Base-by-base conservation (phyloP, 225 moss, liverwort and hornwort species). In the Polytrichum commune region DNA sequence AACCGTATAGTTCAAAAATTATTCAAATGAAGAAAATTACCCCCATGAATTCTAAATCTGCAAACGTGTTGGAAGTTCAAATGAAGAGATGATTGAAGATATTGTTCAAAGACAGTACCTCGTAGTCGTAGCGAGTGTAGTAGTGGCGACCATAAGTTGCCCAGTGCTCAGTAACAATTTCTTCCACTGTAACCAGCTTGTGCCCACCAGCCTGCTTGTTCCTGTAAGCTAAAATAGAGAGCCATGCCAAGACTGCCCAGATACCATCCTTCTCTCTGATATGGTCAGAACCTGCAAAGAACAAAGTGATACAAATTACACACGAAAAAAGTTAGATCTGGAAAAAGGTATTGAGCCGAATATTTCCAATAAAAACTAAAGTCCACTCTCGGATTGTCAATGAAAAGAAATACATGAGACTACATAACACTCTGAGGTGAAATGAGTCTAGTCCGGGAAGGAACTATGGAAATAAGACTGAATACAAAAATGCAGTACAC, bases 181-280 rank as follows among this genome's bases (percentile, higher is more conserved):
- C 90, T 80, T 91, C 92, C 64, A 94, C 94, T 29, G 94, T 94
- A 7, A 92, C 89, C 30, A 91, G 81, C 78, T 94, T 92, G 69
- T 75, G 87, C 74, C 82, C 73, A 58, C 84, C 80, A 53, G 86
- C 82, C 67, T 87, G 78, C 68, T 84, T 90, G 79, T 90, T 90
- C 60, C 83, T 82, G 68, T 69, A 77, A 6, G 94, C 97, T 72
- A 98, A 75, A 77, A 98, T 98, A 57, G 97, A 98, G 16, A 98
- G 87, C 97, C 97, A 98, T 27, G 97, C 94, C 60, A 98, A 77
- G 60, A 98, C 94, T 33, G 97, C 97, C 97, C 97, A 98, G 54
- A 98, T 85, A 19, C 97, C 97, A 86, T 98, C 97, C 81, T 98
- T 98, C 76, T 98, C 94, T 74, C 94, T 81, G 55, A 98, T 98